Evolutionary conservation across 2,329 filamentous ascomycete species (phyloP).

Genomic region (Curvularia lunata): DNA sequence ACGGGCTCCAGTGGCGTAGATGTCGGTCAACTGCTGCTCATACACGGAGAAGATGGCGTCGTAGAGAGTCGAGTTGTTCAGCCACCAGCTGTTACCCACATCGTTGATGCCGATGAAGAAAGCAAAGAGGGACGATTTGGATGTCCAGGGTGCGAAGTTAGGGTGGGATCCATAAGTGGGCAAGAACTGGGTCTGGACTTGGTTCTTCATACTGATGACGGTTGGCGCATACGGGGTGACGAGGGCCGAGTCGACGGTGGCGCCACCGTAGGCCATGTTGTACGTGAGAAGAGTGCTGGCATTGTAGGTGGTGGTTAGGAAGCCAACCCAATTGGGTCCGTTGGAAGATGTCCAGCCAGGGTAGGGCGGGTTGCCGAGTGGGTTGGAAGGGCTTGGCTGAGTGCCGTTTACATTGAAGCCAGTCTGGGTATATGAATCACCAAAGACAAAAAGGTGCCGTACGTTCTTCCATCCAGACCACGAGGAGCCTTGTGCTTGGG

Average conservation of each 20-base stretch:
- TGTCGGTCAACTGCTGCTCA: slow-evolving; percentile 43
- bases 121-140: slow-evolving; percentile 55
- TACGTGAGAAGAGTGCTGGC: slow-evolving; percentile 57
- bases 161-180: slow-evolving; percentile 49
- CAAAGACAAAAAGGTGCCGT: slow-evolving; percentile 50
- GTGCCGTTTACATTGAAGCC: slow-evolving; percentile 62
- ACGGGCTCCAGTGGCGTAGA: slow-evolving; percentile 56
- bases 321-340: slow-evolving; percentile 65
- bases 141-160: slow-evolving; percentile 52
- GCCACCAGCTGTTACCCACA: slow-evolving; percentile 58
- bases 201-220: slow-evolving; percentile 59
- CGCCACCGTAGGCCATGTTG: slow-evolving; percentile 59
- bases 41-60: slow-evolving; percentile 50
- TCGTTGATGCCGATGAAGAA: slow-evolving; percentile 66
- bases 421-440: slow-evolving; percentile 66
- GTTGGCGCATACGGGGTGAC: slow-evolving; percentile 58
- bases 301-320: slow-evolving; percentile 46
- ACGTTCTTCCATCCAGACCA: slow-evolving; percentile 46
- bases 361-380: slow-evolving; percentile 67
- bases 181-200: slow-evolving; percentile 56
- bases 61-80: slow-evolving; percentile 44
- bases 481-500: slow-evolving; percentile 20
- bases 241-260: slow-evolving; percentile 50
- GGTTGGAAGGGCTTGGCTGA: slow-evolving; percentile 61
- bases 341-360: slow-evolving; percentile 52